Conservation (phyloP, 495 filamentous ascomycete species). For the Letharia columbiana region DNA sequence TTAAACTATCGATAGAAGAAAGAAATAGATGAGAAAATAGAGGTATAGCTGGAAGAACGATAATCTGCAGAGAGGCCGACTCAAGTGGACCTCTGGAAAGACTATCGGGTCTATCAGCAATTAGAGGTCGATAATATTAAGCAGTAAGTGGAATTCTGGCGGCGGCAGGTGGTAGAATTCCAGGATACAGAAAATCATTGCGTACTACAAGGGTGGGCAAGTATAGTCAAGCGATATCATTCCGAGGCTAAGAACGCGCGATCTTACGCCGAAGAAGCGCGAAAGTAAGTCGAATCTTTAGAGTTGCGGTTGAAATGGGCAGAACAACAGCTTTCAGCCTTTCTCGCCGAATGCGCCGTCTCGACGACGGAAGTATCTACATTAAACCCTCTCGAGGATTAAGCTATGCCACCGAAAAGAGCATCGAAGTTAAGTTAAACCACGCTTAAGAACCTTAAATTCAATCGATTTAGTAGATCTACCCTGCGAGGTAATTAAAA, state of each 20-base stretch:
- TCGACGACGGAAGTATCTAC: neutral
- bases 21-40: conserved; percentile 2
- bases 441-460: conserved; percentile 2
- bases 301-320: conserved; percentile 3
- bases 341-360: neutral
- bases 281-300: conserved; percentile 9
- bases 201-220: no score
- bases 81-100: conserved; percentile 6
- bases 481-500: neutral
- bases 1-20: conserved; percentile 9
- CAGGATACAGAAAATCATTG: neutral
- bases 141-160: conserved; percentile 7
- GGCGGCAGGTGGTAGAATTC: conserved; percentile 5
- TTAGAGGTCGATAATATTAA: neutral
- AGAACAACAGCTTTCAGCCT: conserved; percentile 10
- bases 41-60: conserved; percentile 4
- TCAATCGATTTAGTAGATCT: conserved; percentile 2
- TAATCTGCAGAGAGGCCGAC: neutral
- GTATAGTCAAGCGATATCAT: neutral
- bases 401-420: conserved; percentile 3
- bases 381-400: neutral
- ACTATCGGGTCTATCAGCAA: conserved; percentile 1
- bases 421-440: neutral
- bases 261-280: neutral
- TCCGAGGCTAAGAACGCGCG: neutral